Percentiles rank a stretch among this genome's conserved stretches.
phyloP scores from a whole-genome alignment of 2,329 filamentous ascomycete species.

The Phialophora chinensis region DNA sequence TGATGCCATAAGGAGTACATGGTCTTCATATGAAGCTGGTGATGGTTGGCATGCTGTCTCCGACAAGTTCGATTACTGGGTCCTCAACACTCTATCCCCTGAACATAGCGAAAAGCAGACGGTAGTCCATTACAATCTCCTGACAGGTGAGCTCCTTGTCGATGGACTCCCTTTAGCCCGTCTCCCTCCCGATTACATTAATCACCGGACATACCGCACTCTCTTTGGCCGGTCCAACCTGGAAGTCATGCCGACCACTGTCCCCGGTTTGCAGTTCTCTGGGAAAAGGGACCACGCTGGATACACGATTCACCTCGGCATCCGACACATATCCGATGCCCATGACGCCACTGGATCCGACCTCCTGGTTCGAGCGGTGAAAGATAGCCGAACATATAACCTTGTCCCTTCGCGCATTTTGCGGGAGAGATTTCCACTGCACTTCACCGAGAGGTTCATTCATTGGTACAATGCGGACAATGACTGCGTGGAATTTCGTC shows the following conservation, averaged over 20 bases:
- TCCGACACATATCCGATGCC: not conserved
- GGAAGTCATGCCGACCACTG: slow-evolving; percentile 52
- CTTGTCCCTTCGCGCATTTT: slow-evolving; percentile 45
- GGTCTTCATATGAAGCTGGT: slow-evolving; percentile 28
- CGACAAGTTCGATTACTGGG: slow-evolving; percentile 44
- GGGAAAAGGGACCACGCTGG: slow-evolving; percentile 24
- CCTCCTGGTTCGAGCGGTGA: slow-evolving; percentile 7
- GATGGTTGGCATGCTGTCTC: slow-evolving; percentile 17
- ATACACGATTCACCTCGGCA: slow-evolving; percentile 39
- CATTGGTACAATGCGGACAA: slow-evolving; percentile 55
- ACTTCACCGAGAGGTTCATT: slow-evolving; percentile 49
- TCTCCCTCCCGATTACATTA: slow-evolving; percentile 55
- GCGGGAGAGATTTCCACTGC: slow-evolving; percentile 40
- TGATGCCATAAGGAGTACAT: slow-evolving; percentile 35
- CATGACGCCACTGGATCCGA: not conserved
- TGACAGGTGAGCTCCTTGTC: slow-evolving; percentile 60
- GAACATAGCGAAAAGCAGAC: slow-evolving; percentile 1
- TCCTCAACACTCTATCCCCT: slow-evolving; percentile 38
- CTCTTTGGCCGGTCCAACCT: slow-evolving; percentile 54
- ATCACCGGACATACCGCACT: slow-evolving; percentile 47
- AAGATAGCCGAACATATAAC: slow-evolving; percentile 38
- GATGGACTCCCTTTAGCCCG: slow-evolving; percentile 57
- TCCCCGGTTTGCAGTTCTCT: slow-evolving; percentile 26
- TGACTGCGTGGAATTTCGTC: slow-evolving; percentile 44
- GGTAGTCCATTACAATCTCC: slow-evolving; percentile 56